Percentiles rank a stretch among this genome's conserved stretches.
Evolutionary conservation across 2,329 filamentous ascomycete genomes (phyloP).

Genomic region (Lithohypha guttulata): DNA sequence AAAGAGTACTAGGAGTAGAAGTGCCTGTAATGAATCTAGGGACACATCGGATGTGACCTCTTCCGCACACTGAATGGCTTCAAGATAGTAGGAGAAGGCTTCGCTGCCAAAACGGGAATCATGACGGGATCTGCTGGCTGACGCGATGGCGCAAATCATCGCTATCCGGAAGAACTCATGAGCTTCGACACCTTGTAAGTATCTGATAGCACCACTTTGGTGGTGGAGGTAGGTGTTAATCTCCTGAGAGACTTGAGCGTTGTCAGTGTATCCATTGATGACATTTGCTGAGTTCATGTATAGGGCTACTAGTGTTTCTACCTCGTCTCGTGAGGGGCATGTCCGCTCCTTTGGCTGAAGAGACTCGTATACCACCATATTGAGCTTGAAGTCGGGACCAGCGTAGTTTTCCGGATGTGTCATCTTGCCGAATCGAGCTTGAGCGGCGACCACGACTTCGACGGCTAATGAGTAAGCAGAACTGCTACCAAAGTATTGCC

Average conservation of each 20-base stretch:
- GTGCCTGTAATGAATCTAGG: conserved; percentile 22
- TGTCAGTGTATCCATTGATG: conserved; percentile 24
- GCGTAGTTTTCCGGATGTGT: conserved; percentile 20
- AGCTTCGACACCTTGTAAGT: conserved; percentile 21
- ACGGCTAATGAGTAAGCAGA: conserved; percentile 21
- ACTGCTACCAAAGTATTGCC: conserved; percentile 22
- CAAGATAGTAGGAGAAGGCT: conserved; percentile 21
- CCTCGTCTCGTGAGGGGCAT: conserved; percentile 16
- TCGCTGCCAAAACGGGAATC: conserved; percentile 20
- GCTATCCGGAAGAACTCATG: conserved; percentile 26
- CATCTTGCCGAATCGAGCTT: conserved; percentile 19
- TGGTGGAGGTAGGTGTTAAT: conserved; percentile 21
- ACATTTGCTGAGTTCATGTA: conserved; percentile 25
- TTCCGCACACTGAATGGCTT: conserved; percentile 24
- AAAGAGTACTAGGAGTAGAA: conserved; percentile 23
- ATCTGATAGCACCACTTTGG: conserved; percentile 15
- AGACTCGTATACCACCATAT: conserved; percentile 12
- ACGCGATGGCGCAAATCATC: conserved; percentile 27
- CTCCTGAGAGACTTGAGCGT: conserved; percentile 19
- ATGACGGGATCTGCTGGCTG: conserved; percentile 22
- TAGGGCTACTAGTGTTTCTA: conserved; percentile 22
- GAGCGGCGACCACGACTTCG: conserved; percentile 21
- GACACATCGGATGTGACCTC: conserved; percentile 25
- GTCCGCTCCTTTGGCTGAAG: conserved; percentile 14
- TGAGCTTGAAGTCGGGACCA: conserved; percentile 20